Conservation (phyloP, 2,329 filamentous ascomycete genomes). For the Bipolaris victoriae region DNA sequence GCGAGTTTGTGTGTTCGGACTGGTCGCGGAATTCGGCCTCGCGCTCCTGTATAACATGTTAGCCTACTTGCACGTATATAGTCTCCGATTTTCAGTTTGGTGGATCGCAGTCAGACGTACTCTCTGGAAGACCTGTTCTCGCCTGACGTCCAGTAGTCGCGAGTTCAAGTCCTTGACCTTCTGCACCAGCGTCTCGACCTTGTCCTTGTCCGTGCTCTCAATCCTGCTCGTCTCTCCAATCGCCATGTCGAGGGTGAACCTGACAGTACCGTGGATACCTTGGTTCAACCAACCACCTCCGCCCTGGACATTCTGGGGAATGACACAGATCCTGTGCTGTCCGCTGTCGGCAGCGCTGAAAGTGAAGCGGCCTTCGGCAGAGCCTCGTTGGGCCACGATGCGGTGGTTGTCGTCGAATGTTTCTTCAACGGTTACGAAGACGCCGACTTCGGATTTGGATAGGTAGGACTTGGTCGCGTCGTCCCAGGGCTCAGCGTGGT, state of each 20-base stretch:
- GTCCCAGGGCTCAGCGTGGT: constrained; percentile 84
- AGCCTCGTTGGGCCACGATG: constrained; percentile 84
- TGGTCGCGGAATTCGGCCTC: constrained; percentile 98
- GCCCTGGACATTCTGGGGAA: constrained; percentile 75
- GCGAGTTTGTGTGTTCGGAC: constrained; percentile 88
- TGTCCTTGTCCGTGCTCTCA: constrained; percentile 90
- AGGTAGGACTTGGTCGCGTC: constrained; percentile 70
- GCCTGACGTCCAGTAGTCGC: constrained; percentile 82
- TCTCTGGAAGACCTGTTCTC: constrained; percentile 96
- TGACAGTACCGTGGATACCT: constrained; percentile 75
- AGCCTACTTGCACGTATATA: constrained; percentile 6
- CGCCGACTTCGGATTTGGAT: constrained; percentile 75
- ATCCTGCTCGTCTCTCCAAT: constrained; percentile 95
- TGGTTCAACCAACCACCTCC: constrained; percentile 73
- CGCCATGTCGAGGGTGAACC: constrained; percentile 84
- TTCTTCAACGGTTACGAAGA: constrained; percentile 95
- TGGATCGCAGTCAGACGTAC: constrained; percentile 55
- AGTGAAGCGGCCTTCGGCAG: constrained; percentile 81
- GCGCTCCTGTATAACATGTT: constrained; percentile 70
- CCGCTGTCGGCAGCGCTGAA: constrained; percentile 95
- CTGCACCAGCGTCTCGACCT: constrained; percentile 86
- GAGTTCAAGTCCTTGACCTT: constrained; percentile 89
- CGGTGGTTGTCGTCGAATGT: constrained; percentile 98
- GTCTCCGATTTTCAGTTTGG: neutral
- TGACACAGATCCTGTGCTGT: constrained; percentile 95